Percentiles rank a stretch among this genome's conserved stretches.
These are phyloP conservation scores for Aristolochia contorta DNA, from an alignment of 164 flowering plant species.

Conservation along the genomic window DNA sequence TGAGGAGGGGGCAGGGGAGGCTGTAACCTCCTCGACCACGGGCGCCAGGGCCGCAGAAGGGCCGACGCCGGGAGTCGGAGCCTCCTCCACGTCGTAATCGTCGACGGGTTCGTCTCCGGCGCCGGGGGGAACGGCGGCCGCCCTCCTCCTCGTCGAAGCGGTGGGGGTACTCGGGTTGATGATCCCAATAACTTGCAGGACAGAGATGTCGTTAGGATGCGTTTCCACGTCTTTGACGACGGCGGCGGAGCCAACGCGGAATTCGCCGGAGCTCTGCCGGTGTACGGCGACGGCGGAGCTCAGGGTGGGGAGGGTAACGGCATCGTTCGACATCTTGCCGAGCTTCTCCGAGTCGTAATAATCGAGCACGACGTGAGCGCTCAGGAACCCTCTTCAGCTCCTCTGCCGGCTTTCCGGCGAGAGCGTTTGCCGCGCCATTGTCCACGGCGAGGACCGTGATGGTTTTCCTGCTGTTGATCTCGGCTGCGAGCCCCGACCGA, in stretches of 20 bases:
- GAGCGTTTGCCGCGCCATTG: constrained; percentile 18
- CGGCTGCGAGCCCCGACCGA: constrained; percentile 26
- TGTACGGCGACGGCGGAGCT: no score
- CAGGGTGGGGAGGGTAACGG: constrained; percentile 41
- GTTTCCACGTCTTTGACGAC: constrained; percentile 23
- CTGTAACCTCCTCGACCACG: no score
- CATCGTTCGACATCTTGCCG: constrained; percentile 16
- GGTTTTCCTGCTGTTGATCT: constrained; percentile 45
- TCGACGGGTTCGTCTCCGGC: no score
- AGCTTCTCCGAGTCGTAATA: constrained; percentile 48
- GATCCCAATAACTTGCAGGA: constrained; percentile 32
- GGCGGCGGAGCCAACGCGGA: constrained; percentile 44
- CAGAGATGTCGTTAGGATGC: constrained; percentile 55
- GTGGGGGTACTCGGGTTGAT: constrained; percentile 19
- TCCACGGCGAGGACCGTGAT: constrained; percentile 59
- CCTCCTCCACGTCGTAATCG: no score
- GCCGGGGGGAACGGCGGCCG: no score
- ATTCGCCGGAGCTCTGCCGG: constrained; percentile 22
- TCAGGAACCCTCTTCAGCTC: constrained; percentile 27
- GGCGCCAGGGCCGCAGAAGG: no score
- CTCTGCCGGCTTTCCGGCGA: constrained; percentile 24
- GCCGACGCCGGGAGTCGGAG: no score
- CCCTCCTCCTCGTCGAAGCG: no score
- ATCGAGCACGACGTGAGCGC: constrained; percentile 54
- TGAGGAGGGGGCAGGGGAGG: no score